Conservation (phyloP, 2,329 filamentous ascomycete species). For the Lecanosticta acicola region DNA sequence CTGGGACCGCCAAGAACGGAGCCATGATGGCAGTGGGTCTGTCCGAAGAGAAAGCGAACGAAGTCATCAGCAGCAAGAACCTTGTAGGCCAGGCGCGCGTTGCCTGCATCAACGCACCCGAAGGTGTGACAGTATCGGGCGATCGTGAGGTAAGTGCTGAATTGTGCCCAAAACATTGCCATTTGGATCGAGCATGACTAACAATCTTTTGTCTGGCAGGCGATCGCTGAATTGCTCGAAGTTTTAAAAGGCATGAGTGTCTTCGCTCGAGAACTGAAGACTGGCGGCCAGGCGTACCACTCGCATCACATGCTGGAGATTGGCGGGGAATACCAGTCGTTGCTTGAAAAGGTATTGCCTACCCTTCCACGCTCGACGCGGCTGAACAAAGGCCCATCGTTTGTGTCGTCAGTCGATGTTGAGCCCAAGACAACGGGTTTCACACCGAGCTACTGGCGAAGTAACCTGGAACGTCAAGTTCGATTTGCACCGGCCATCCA, state of each 20-base stretch:
- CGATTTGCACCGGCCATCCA: no score
- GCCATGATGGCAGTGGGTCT: slow-evolving; percentile 34
- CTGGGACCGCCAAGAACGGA: slow-evolving; percentile 12
- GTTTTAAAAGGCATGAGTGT: slow-evolving; percentile 24
- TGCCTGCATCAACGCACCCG: slow-evolving; percentile 35
- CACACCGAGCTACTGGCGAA: slow-evolving; percentile 4
- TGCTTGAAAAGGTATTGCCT: neutral
- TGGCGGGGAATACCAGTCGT: slow-evolving; percentile 9
- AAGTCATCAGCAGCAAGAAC: slow-evolving; percentile 4
- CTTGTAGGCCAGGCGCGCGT: slow-evolving; percentile 12
- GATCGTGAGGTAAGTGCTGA: slow-evolving; percentile 35
- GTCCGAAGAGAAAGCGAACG: slow-evolving; percentile 21
- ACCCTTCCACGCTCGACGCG: neutral
- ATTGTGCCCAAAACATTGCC: slow-evolving; percentile 31
- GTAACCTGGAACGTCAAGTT: slow-evolving; percentile 10
- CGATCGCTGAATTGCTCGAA: no score
- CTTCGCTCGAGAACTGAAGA: slow-evolving; percentile 24
- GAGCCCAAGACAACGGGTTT: no score
- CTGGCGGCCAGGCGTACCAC: slow-evolving; percentile 35
- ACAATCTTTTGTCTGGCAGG: no score
- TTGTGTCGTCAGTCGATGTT: no score
- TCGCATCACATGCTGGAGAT: slow-evolving; percentile 32
- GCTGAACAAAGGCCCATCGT: no score
- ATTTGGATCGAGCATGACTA: no score
- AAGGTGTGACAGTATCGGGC: slow-evolving; percentile 43